Percentiles rank a stretch among this genome's conserved stretches.
Evolutionary conservation across 768 basidiomycete genomes (phyloP).

Genomic region (Inosperma sp.): DNA sequence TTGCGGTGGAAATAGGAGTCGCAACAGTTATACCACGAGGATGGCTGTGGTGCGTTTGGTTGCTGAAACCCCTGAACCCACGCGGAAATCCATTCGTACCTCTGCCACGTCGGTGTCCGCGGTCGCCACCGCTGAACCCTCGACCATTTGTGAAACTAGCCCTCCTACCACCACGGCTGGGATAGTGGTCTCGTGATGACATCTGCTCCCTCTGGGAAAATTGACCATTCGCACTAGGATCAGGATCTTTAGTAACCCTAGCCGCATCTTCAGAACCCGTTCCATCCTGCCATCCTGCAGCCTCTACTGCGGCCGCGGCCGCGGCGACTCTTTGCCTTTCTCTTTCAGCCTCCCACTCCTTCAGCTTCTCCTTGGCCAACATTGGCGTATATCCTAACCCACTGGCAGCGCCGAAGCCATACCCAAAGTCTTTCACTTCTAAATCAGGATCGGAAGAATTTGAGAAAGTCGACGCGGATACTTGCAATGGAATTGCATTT

Average conservation of each 20-base stretch:
- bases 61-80: conserved; percentile 7
- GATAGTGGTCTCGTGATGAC: not conserved
- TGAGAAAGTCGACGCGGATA: not conserved
- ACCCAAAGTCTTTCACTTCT: conserved; percentile 60
- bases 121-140: conserved; percentile 11
- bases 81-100: conserved; percentile 11
- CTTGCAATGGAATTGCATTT: not conserved
- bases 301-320: conserved; percentile 12
- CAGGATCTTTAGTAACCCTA: not conserved
- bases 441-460: conserved; percentile 30
- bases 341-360: conserved; percentile 24
- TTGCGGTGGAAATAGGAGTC: conserved; percentile 4
- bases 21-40: conserved; percentile 1
- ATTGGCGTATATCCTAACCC: conserved; percentile 32
- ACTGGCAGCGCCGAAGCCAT: conserved; percentile 51
- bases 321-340: conserved; percentile 19
- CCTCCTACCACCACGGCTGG: conserved; percentile 7
- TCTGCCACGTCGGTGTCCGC: conserved; percentile 12
- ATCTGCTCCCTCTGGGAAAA: not conserved
- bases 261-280: not conserved
- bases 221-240: not conserved
- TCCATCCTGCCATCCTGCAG: conserved; percentile 11
- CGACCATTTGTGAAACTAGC: conserved; percentile 8
- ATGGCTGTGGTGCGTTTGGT: conserved; percentile 21
- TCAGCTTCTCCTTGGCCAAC: conserved; percentile 25